These are phyloP conservation scores for Entomortierella lignicola DNA, from an alignment of 192 early-diverging fungal genomes.

Conservation along the genomic window DNA sequence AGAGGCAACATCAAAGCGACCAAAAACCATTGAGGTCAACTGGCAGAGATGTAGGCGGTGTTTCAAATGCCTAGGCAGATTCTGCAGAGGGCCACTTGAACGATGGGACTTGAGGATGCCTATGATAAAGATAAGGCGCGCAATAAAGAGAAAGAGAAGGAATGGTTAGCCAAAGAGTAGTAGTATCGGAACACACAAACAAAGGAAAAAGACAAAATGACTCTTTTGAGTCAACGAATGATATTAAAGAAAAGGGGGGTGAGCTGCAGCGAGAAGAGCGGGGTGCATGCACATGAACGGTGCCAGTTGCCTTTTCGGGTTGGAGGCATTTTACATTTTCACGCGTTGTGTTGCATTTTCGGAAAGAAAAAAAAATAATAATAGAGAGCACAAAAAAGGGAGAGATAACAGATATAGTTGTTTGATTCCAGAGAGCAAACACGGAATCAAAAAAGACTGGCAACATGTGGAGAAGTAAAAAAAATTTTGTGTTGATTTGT, in stretches of 20 bases:
- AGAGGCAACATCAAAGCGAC: conserved; percentile 63
- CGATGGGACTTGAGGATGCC: conserved; percentile 53
- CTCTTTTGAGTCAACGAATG: conserved; percentile 13
- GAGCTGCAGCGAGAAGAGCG: too few relatives aligned
- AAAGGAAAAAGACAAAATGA: neutral
- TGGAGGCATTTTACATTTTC: too few relatives aligned
- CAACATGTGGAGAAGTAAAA: conserved; percentile 24
- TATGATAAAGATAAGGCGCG: conserved; percentile 10
- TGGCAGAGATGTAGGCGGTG: conserved; percentile 66
- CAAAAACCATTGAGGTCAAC: conserved; percentile 65
- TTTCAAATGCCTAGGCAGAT: conserved; percentile 56
- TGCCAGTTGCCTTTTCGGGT: too few relatives aligned
- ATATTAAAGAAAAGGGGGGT: neutral
- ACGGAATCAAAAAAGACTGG: neutral
- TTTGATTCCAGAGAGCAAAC: too few relatives aligned
- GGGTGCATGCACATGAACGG: too few relatives aligned
- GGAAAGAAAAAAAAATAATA: conserved; percentile 6
- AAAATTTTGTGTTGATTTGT: too few relatives aligned
- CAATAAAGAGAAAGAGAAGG: neutral
- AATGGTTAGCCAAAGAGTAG: neutral
- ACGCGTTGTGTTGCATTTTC: too few relatives aligned
- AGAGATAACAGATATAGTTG: too few relatives aligned
- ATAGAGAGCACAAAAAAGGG: neutral
- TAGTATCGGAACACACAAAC: neutral
- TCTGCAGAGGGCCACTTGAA: conserved; percentile 51